Evolutionary conservation across 2,329 filamentous ascomycete genomes (phyloP).

Genomic region (Trichoderma lentiforme): DNA sequence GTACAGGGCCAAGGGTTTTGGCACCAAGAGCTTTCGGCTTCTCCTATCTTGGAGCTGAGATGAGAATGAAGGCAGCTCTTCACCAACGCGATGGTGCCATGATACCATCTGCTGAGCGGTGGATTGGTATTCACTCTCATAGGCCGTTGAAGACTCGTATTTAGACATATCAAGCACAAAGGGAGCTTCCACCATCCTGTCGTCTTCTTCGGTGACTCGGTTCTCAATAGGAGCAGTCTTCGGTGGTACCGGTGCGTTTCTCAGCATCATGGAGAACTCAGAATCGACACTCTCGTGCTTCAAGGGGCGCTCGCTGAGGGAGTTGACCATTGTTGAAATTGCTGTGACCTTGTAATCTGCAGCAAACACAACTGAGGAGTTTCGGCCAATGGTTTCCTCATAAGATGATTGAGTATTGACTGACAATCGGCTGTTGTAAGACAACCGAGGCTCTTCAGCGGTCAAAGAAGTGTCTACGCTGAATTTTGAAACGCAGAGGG

Average conservation of each 20-base stretch:
- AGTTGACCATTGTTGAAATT: not conserved
- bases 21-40: conserved; percentile 53
- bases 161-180: conserved; percentile 42
- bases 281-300: not conserved
- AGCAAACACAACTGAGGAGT: conserved; percentile 49
- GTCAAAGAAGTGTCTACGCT: conserved; percentile 30
- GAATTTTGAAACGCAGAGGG: conserved; percentile 29
- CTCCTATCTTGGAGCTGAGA: conserved; percentile 44
- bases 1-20: conserved; percentile 52
- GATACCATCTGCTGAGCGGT: conserved; percentile 20
- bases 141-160: conserved; percentile 10
- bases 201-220: conserved; percentile 28
- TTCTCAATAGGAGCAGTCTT: not conserved
- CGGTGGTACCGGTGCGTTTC: not conserved
- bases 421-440: conserved; percentile 1
- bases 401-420: conserved; percentile 19
- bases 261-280: conserved; percentile 6
- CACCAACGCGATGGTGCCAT: conserved; percentile 59
- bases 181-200: conserved; percentile 31
- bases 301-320: conserved; percentile 21
- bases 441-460: conserved; percentile 16
- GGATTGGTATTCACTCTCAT: conserved; percentile 14
- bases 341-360: not conserved
- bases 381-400: conserved; percentile 41
- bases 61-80: conserved; percentile 58